These are phyloP conservation scores for Pseudocercospora pini-densiflorae DNA, from an alignment of 2,329 filamentous ascomycete species.

Conservation along the genomic window DNA sequence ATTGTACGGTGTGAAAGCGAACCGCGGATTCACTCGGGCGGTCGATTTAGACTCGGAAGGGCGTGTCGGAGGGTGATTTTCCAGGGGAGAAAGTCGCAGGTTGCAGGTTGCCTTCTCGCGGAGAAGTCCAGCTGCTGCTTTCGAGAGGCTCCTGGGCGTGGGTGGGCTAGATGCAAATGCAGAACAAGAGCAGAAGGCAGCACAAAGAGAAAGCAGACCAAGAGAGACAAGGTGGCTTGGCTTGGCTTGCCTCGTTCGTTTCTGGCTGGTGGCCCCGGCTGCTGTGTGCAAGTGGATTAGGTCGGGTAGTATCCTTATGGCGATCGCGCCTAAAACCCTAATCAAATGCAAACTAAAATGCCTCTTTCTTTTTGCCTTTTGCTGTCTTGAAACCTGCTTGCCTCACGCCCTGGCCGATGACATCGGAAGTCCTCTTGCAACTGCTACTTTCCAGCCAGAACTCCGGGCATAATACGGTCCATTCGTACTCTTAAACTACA, in stretches of 20 bases:
- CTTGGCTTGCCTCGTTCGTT: neutral
- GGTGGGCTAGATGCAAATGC: neutral
- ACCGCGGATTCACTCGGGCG: conserved; percentile 9
- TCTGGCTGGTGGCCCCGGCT: neutral
- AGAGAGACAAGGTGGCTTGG: neutral
- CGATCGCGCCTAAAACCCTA: conserved; percentile 1
- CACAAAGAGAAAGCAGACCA: neutral
- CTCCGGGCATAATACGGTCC: neutral
- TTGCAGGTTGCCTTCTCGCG: conserved; percentile 4
- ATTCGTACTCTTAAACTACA: neutral
- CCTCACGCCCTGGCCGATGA: neutral
- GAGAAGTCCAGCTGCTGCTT: conserved; percentile 1
- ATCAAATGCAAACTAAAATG: neutral
- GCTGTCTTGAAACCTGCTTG: neutral
- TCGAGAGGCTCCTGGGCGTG: neutral
- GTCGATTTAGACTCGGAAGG: neutral
- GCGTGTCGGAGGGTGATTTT: neutral
- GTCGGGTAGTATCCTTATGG: neutral
- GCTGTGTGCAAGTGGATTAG: too few species aligned
- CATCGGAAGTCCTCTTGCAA: neutral
- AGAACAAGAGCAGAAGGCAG: neutral
- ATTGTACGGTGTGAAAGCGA: conserved; percentile 14
- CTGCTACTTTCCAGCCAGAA: neutral
- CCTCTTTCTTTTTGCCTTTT: neutral
- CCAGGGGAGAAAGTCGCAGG: neutral